Conservation (phyloP, 768 basidiomycete genomes). For the Pilatotrama ljubarskyi region DNA sequence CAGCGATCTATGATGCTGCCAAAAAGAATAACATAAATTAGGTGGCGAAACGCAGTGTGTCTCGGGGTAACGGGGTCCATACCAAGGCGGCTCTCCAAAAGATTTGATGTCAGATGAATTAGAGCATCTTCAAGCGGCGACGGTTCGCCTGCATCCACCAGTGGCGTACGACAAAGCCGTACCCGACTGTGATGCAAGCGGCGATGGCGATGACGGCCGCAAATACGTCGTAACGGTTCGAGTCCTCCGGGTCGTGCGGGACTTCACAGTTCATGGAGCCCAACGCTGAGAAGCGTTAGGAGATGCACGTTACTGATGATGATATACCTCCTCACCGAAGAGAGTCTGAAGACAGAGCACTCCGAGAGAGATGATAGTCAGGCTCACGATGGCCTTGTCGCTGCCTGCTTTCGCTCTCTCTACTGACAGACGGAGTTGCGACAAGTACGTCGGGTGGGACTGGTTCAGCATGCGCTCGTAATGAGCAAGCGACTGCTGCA, state of each 20-base stretch:
- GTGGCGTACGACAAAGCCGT: slow-evolving; percentile 49
- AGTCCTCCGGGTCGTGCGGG: slow-evolving; percentile 43
- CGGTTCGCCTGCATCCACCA: slow-evolving; percentile 65
- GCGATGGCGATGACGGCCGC: slow-evolving; percentile 50
- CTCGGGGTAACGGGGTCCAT: neutral
- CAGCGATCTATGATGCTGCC: neutral
- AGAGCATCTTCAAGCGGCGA: slow-evolving; percentile 25
- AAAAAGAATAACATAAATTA: neutral
- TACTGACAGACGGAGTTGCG: slow-evolving; percentile 67
- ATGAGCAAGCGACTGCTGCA: slow-evolving; percentile 82
- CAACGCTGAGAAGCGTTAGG: slow-evolving; percentile 45
- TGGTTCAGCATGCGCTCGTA: slow-evolving; percentile 89
- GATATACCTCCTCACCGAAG: slow-evolving; percentile 44
- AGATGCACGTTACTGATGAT: too few relatives aligned
- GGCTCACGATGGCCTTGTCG: slow-evolving; percentile 64
- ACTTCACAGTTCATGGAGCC: slow-evolving; percentile 68
- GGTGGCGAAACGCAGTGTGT: neutral
- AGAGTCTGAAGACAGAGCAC: slow-evolving; percentile 64
- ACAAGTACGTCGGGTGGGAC: slow-evolving; percentile 83
- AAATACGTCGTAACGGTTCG: slow-evolving; percentile 50
- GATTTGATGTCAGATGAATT: neutral
- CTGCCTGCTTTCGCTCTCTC: slow-evolving; percentile 59
- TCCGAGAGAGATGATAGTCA: slow-evolving; percentile 67
- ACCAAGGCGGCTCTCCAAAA: neutral
- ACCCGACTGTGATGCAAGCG: slow-evolving; percentile 45